Evolutionary conservation across 352 stramenopile species (phyloP).

Genomic region (Halophytophthora batemanensis): DNA sequence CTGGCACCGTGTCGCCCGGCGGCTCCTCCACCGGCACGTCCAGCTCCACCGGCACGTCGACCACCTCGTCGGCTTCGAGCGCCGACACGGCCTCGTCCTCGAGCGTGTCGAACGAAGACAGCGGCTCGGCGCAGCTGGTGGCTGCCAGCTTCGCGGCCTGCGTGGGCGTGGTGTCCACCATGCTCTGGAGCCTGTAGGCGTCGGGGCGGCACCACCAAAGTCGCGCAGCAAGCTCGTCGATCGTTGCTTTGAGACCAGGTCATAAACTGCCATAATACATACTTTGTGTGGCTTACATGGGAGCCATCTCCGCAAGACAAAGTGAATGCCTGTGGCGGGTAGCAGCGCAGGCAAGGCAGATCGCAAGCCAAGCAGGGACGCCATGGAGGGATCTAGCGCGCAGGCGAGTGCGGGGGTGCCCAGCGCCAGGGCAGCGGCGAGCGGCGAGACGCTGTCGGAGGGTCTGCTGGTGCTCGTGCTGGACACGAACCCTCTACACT

Average conservation of each 20-base stretch:
- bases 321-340: too few relatives aligned
- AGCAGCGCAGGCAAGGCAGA: conserved; percentile 4
- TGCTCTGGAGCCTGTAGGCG: conserved; percentile 39
- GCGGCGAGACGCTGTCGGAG: conserved; percentile 27
- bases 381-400: conserved; percentile 7
- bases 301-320: too few relatives aligned
- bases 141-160: conserved; percentile 28
- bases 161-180: conserved; percentile 30
- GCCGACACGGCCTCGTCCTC: conserved; percentile 12
- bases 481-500: conserved; percentile 76
- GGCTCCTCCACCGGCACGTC: conserved; percentile 8
- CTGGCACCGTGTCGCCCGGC: conserved; percentile 3
- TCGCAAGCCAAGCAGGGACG: too few relatives aligned
- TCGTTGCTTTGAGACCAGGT: conserved; percentile 8
- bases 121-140: conserved; percentile 27
- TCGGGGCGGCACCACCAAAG: neutral
- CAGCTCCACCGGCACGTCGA: conserved; percentile 17
- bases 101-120: conserved; percentile 21
- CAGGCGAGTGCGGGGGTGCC: conserved; percentile 9
- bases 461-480: conserved; percentile 76
- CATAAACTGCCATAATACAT: too few relatives aligned
- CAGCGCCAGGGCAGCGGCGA: neutral
- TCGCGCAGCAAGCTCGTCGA: conserved; percentile 11
- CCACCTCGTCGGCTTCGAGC: conserved; percentile 23
- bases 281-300: neutral